Base-by-base conservation (phyloP, 2,329 filamentous ascomycete genomes). In the Stachybotrys chartarum region DNA sequence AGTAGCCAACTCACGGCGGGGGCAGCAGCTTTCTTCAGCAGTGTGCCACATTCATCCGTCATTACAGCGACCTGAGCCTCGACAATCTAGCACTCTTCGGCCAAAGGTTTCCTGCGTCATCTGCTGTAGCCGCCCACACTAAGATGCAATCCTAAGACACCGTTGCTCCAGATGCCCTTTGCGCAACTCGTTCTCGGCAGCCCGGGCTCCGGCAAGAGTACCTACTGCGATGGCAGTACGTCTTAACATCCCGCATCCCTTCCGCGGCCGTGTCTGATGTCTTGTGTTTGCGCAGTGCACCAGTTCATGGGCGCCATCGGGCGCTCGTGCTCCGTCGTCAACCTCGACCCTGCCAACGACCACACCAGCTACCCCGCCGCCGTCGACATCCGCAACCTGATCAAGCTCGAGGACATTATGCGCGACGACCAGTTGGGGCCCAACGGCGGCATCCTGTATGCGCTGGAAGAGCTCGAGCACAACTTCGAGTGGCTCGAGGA, bases 251-350 rank as follows among this genome's bases (percentile, higher is more conserved):
- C 18, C 10, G 24, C 14, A 24, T 35, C 49, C n/a, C 7, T 51
- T 39, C 6, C 6, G 50, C n/a, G 12, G 12, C 10, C 14, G 3
- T 17, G 30, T 30, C 35, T 52, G 31, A 24, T 57, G 55, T 50
- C 53, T 47, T 39, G 5, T 31, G 17, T 17, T 30, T 10, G 45
- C 12, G 12, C 55, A 87, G 84, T 99, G 89, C 90, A 97, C 68
- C 94, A 99, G 75, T 99, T 99, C 76, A 88, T 97, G 80, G 87
- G 87, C 61, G 93, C 94, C 60, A 96, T 99, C 69, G 91, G 92
- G 58, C 88, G 94, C 55, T 92, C 95, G 72, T 96, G 91, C 77
- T 95, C 91, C 16, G 86, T 97, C 44, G 90, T 97, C 57, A 99
- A 99, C 70, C 86, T 99, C 61, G 94, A 99, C 73, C 94, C 94